Conservation (phyloP, 345 rosid species). For the Moricandia moricandioides region DNA sequence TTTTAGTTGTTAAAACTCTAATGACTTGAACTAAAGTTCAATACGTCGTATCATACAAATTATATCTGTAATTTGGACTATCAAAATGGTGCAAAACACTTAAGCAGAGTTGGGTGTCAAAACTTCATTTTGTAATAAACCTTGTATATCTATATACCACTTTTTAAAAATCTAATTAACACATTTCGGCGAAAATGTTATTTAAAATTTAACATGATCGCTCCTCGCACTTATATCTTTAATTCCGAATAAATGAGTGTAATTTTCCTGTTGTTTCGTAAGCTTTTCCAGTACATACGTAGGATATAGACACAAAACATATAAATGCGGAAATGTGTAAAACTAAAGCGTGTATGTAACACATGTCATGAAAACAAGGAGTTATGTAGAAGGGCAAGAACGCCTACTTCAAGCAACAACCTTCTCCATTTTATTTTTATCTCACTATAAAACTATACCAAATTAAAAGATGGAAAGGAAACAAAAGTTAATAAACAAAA, state of each 20-base stretch:
- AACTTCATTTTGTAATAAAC: background rate
- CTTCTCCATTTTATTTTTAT: conserved; percentile 25
- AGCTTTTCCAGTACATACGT: conserved; percentile 24
- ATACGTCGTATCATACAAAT: background rate
- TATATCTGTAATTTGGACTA: background rate
- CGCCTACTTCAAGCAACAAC: conserved; percentile 40
- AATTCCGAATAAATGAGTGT: background rate
- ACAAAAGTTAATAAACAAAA: background rate
- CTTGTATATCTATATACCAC: too few species aligned
- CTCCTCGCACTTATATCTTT: background rate
- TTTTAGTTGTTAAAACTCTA: background rate
- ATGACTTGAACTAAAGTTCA: background rate
- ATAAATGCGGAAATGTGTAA: conserved; percentile 8
- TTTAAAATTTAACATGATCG: background rate
- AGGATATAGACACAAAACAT: conserved; percentile 1
- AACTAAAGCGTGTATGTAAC: conserved; percentile 29
- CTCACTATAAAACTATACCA: conserved; percentile 1
- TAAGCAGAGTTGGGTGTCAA: background rate
- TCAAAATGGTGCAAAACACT: background rate
- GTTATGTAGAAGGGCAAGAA: conserved; percentile 22
- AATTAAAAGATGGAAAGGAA: background rate
- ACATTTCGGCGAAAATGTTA: background rate
- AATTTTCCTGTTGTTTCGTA: conserved; percentile 17
- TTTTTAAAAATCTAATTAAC: background rate
- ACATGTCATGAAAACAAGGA: conserved; percentile 32